phyloP scores from a whole-genome alignment of 2,329 filamentous ascomycete species.

The Sporothrix mexicana region DNA sequence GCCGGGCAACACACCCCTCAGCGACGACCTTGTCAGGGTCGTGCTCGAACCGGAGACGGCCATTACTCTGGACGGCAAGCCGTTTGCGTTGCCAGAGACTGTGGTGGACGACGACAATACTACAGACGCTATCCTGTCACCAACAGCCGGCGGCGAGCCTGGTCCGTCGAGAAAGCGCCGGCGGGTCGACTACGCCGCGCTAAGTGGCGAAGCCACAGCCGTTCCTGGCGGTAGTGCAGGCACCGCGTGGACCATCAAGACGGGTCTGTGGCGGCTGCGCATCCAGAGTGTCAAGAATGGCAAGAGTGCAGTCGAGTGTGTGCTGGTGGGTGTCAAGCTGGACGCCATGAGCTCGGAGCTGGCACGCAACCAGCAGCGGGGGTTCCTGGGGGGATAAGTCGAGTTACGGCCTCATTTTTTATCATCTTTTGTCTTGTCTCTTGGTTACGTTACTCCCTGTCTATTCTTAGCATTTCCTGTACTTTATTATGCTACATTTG shows the following conservation, averaged over 20 bases:
- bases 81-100: conserved; percentile 44
- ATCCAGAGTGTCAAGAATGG: conserved; percentile 61
- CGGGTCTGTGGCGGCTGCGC: conserved; percentile 73
- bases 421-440: not conserved
- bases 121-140: not conserved
- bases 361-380: conserved; percentile 67
- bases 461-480: not conserved
- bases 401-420: not conserved
- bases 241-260: conserved; percentile 66
- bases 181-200: conserved; percentile 44
- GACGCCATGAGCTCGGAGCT: conserved; percentile 72
- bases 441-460: not conserved
- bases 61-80: conserved; percentile 64
- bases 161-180: conserved; percentile 40
- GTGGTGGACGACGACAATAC: conserved; percentile 4
- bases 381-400: conserved; percentile 58
- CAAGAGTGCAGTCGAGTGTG: conserved; percentile 67
- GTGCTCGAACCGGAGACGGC: conserved; percentile 65
- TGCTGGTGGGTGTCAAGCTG: conserved; percentile 76
- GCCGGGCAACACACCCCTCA: conserved; percentile 71
- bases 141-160: conserved; percentile 37
- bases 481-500: not conserved
- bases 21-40: conserved; percentile 72
- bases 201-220: conserved; percentile 48
- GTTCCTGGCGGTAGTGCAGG: not conserved